These are phyloP conservation scores for Coemansia sp. DNA, from an alignment of 192 early-diverging fungal species.

Conservation along the genomic window DNA sequence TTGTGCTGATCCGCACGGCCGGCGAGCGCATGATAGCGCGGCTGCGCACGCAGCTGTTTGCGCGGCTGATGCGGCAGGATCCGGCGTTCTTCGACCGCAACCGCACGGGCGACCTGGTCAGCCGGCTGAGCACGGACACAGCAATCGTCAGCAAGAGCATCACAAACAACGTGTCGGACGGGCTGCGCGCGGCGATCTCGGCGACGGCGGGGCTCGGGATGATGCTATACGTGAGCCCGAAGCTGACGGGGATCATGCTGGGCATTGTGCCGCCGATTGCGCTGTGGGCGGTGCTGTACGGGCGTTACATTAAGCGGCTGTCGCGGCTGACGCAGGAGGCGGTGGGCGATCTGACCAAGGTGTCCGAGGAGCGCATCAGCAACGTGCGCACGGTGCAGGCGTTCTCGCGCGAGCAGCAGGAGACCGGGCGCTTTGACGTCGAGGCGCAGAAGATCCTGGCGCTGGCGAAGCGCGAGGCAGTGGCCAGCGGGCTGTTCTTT, in stretches of 20 bases:
- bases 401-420: conserved; percentile 41
- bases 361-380: conserved; percentile 62
- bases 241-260: conserved; percentile 67
- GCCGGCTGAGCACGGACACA: conserved; percentile 73
- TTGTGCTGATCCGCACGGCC: conserved; percentile 56
- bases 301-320: conserved; percentile 59
- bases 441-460: conserved; percentile 39
- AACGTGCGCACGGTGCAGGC: conserved; percentile 54
- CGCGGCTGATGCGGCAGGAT: conserved; percentile 57
- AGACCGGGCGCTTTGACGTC: conserved; percentile 30
- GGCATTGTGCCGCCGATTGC: conserved; percentile 71
- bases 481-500: conserved; percentile 62
- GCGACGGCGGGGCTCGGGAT: conserved; percentile 58
- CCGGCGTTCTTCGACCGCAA: conserved; percentile 61
- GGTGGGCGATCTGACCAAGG: conserved; percentile 61
- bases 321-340: conserved; percentile 63
- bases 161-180: conserved; percentile 71
- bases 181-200: conserved; percentile 59
- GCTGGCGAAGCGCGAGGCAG: conserved; percentile 48
- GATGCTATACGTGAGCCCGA: conserved; percentile 66
- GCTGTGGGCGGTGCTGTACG: conserved; percentile 64
- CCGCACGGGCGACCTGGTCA: conserved; percentile 70
- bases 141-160: conserved; percentile 69
- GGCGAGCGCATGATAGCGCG: conserved; percentile 60
- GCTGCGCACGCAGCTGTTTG: conserved; percentile 52